phyloP scores from a whole-genome alignment of 768 basidiomycete genomes.

The Tulasnella sp. region DNA sequence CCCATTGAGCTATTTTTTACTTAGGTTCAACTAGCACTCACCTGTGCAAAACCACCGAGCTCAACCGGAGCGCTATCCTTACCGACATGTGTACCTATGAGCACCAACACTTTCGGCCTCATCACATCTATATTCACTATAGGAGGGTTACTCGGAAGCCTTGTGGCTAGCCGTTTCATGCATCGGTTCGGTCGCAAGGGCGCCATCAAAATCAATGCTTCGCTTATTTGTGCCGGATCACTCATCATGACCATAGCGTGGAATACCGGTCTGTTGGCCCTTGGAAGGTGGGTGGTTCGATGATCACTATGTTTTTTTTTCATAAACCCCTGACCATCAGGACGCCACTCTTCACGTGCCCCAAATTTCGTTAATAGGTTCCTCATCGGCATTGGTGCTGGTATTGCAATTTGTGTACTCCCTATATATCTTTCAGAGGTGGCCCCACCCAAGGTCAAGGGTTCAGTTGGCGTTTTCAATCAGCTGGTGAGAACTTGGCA shows the following conservation, averaged over 20 bases:
- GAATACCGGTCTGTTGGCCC: not conserved
- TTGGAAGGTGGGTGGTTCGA: slow-evolving; percentile 13
- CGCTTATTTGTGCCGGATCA: slow-evolving; percentile 45
- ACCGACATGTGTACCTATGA: slow-evolving; percentile 70
- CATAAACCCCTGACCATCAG: not conserved
- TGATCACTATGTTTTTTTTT: no score
- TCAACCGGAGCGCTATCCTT: slow-evolving; percentile 25
- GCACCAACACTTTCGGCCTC: slow-evolving; percentile 59
- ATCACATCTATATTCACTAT: slow-evolving; percentile 78
- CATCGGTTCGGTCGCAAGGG: slow-evolving; percentile 59
- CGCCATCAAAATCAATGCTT: slow-evolving; percentile 46
- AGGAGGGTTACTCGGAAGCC: slow-evolving; percentile 73
- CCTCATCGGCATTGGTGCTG: slow-evolving; percentile 14
- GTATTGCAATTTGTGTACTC: slow-evolving; percentile 20
- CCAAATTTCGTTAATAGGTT: not conserved
- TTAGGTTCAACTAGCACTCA: slow-evolving; percentile 44
- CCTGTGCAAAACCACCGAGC: slow-evolving; percentile 38
- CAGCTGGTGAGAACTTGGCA: slow-evolving; percentile 18
- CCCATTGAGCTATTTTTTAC: not conserved
- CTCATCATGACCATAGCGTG: slow-evolving; percentile 25
- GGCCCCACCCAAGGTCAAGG: slow-evolving; percentile 26
- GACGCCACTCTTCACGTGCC: not conserved
- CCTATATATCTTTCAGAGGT: slow-evolving; percentile 27
- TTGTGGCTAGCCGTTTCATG: slow-evolving; percentile 52
- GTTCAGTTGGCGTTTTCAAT: slow-evolving; percentile 22